Evolutionary conservation across 2,329 filamentous ascomycete species (phyloP).

Genomic region (Verticillium dahliae): DNA sequence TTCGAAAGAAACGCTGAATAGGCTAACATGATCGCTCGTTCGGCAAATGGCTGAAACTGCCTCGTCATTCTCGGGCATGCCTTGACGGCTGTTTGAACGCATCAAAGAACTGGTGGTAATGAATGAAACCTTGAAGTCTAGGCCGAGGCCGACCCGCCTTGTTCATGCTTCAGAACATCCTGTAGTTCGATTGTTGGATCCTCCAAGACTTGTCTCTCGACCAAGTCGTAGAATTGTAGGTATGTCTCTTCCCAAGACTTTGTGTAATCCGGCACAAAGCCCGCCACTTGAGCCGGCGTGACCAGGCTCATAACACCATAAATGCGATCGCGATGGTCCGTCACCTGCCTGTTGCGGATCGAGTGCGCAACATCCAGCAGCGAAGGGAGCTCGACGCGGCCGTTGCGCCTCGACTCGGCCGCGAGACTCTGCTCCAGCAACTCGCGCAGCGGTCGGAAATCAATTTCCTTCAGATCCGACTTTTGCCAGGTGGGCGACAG

Average conservation of each 20-base stretch:
- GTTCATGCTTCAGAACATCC: neutral
- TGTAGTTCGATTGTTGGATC: neutral
- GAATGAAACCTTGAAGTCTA: too few species aligned
- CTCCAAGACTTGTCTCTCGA: neutral
- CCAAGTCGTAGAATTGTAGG: neutral
- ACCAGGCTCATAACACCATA: neutral
- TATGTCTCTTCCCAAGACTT: neutral
- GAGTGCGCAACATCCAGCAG: neutral
- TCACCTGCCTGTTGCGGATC: neutral
- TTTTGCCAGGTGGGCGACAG: neutral
- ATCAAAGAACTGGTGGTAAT: too few species aligned
- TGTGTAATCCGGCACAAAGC: neutral
- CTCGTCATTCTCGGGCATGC: too few species aligned
- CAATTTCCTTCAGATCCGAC: neutral
- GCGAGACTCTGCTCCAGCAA: conserved; percentile 1
- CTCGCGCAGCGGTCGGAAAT: neutral
- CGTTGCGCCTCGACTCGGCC: neutral
- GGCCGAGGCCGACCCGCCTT: neutral
- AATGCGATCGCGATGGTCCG: neutral
- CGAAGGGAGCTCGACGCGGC: neutral
- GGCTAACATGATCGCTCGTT: too few species aligned
- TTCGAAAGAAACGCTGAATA: too few species aligned
- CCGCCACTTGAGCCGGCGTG: neutral
- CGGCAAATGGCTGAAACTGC: too few species aligned
- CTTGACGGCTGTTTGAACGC: too few species aligned